Evolutionary conservation across 176 grass and related monocot genomes (phyloP), one percentile per base, ranked within the genome.

Genomic region (Olyra latifolia): DNA sequence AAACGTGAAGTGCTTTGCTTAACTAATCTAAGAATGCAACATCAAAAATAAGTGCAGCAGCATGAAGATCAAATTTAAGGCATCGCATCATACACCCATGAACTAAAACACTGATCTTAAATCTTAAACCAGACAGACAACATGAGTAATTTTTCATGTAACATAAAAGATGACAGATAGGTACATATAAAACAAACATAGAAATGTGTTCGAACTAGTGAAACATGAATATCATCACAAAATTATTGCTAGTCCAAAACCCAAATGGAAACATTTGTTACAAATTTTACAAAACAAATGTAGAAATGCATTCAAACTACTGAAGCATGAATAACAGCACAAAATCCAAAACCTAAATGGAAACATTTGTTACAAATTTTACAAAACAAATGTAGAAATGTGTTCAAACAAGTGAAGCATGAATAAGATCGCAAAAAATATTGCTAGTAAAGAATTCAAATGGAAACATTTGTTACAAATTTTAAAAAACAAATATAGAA

Each of bases 91-190:
- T 17, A 44, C 15, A 43, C 14, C n/a, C 62, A 56, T 42, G 22
- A 54, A 69, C 19, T 80, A 35, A 56, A 79, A 55, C 32, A 56
- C 5, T n/a, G 9, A 35, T 42, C 49, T 35, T 35, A 35, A 35
- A 35, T 35, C 32, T 56, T 29, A 54, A 68, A 52, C 35, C 14
- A 55, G 47, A 41, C 6, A 50, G 0, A 17, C 24, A 20, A 39
- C 19, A 32, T 40, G 8, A 32, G 3, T 67, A 16, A 22, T 15
- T 57, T 53, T 56, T 8, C 14, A 83, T 64, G 25, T 39, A 65
- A 9, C 49, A 82, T 14, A 41, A 4, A 75, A 87, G 50, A 63
- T 82, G 40, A 19, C 8, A 10, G 44, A 76, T 13, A 71, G 62
- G 24, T n/a, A 49, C n/a, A 43, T 22, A 72, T 9, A 62, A 0